Evolutionary conservation across 495 filamentous ascomycete genomes (phyloP).

Genomic region (Annulohypoxylon maeteangense): DNA sequence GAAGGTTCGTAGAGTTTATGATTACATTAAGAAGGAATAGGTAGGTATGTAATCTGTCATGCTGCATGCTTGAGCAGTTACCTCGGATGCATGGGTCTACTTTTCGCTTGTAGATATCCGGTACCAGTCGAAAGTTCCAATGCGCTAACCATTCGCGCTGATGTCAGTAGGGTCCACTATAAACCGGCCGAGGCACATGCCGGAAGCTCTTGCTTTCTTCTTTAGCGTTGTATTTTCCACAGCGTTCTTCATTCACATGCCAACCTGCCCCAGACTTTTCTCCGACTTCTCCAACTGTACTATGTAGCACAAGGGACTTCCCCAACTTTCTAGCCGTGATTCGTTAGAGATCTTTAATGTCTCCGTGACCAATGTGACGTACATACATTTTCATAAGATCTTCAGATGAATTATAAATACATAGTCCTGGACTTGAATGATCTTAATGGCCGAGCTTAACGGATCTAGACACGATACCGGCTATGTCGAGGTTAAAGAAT

Average conservation of each 20-base stretch:
- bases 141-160: slow-evolving; percentile 35
- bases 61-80: slow-evolving; percentile 5
- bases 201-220: neutral
- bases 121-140: slow-evolving; percentile 18
- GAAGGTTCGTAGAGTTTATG: slow-evolving; percentile 23
- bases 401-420: neutral
- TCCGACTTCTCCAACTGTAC: slow-evolving; percentile 1
- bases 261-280: slow-evolving; percentile 16
- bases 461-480: neutral
- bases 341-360: neutral
- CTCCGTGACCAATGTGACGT: neutral
- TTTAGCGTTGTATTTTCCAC: slow-evolving; percentile 20
- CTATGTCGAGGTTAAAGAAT: neutral
- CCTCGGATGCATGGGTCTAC: slow-evolving; percentile 39
- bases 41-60: neutral
- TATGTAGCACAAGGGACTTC: neutral
- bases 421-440: no score
- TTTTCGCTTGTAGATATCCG: slow-evolving; percentile 31
- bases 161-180: slow-evolving; percentile 42
- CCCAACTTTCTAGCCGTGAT: slow-evolving; percentile 5
- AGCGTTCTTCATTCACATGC: slow-evolving; percentile 34
- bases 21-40: slow-evolving; percentile 2
- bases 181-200: slow-evolving; percentile 44
- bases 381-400: neutral
- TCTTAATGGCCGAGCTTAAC: neutral